A percentile compares a stretch with the other conserved stretches of the same genome.
phyloP scores from a whole-genome alignment of 2,329 filamentous ascomycete genomes.

The Calycina herbarum region DNA sequence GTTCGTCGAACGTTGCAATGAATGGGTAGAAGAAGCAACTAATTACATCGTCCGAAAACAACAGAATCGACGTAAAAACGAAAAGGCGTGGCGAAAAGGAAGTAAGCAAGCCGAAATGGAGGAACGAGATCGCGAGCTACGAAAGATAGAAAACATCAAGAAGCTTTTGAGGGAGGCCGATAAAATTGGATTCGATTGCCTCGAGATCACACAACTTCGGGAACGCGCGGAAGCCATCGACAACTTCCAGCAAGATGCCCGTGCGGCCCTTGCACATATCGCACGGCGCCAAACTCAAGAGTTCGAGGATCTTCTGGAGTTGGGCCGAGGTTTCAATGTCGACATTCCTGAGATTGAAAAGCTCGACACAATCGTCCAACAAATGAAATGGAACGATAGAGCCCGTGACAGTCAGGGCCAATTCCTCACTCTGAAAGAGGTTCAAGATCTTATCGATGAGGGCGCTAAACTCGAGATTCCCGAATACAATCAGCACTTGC shows the following conservation, averaged over 20 bases:
- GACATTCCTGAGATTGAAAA: constrained; percentile 86
- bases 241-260: constrained; percentile 77
- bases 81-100: constrained; percentile 78
- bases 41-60: constrained; percentile 97
- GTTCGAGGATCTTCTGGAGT: constrained; percentile 89
- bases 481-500: constrained; percentile 76
- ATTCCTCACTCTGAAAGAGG: constrained; percentile 74
- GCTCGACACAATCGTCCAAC: constrained; percentile 76
- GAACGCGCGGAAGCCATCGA: constrained; percentile 85
- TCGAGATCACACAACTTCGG: constrained; percentile 81
- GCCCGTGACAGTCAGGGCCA: constrained; percentile 64
- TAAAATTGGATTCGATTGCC: constrained; percentile 87
- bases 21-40: constrained; percentile 96
- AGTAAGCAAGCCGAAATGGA: constrained; percentile 79
- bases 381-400: constrained; percentile 85
- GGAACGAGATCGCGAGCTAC: constrained; percentile 78
- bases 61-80: constrained; percentile 93
- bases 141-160: constrained; percentile 85
- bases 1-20: constrained; percentile 95
- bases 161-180: constrained; percentile 80
- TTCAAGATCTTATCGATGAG: constrained; percentile 74
- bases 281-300: constrained; percentile 64
- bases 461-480: constrained; percentile 77
- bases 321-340: constrained; percentile 85
- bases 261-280: constrained; percentile 66